phyloP scores from a whole-genome alignment of 208 protist species.

The Wallacemonas sp. region DNA sequence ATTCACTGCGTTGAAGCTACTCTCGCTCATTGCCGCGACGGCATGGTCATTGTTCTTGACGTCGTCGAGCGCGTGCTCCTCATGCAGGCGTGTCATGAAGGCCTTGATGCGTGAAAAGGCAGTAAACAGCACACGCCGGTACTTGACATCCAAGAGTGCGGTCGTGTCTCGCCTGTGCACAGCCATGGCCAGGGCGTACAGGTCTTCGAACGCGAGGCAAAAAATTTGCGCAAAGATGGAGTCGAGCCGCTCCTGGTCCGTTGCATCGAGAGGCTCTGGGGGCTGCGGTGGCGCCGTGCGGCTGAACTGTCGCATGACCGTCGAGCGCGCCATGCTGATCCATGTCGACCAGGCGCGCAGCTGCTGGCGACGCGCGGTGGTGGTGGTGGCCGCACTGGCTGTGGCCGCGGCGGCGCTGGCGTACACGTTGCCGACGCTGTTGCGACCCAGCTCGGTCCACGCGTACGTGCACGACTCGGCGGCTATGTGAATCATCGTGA shows the following conservation, averaged over 20 bases:
- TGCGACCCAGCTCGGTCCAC: conserved; percentile 1
- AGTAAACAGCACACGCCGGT: conserved; percentile 6
- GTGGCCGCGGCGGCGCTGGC: no score
- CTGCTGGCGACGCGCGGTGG: conserved; percentile 20
- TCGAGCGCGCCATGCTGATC: conserved; percentile 23
- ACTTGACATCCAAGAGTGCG: neutral
- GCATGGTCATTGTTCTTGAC: conserved; percentile 20
- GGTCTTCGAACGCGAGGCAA: conserved; percentile 29
- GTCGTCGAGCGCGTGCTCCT: conserved; percentile 21
- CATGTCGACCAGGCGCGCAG: conserved; percentile 35
- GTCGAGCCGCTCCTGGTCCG: conserved; percentile 3
- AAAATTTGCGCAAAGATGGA: conserved; percentile 31
- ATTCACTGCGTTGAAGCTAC: conserved; percentile 34
- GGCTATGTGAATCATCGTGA: conserved; percentile 16
- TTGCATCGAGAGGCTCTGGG: neutral
- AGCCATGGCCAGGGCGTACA: conserved; percentile 26
- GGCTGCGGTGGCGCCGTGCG: neutral
- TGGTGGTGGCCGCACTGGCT: neutral
- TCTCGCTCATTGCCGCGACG: conserved; percentile 23
- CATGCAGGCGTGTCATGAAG: conserved; percentile 26
- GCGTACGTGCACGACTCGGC: conserved; percentile 12
- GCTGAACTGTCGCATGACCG: neutral
- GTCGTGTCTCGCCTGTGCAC: conserved; percentile 8
- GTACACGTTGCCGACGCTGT: neutral
- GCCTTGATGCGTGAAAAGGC: conserved; percentile 21